Percentiles rank a stretch among this genome's conserved stretches.
These are phyloP conservation scores for Paraphoma chrysanthemicola DNA, from an alignment of 2,329 filamentous ascomycete species.

Conservation along the genomic window DNA sequence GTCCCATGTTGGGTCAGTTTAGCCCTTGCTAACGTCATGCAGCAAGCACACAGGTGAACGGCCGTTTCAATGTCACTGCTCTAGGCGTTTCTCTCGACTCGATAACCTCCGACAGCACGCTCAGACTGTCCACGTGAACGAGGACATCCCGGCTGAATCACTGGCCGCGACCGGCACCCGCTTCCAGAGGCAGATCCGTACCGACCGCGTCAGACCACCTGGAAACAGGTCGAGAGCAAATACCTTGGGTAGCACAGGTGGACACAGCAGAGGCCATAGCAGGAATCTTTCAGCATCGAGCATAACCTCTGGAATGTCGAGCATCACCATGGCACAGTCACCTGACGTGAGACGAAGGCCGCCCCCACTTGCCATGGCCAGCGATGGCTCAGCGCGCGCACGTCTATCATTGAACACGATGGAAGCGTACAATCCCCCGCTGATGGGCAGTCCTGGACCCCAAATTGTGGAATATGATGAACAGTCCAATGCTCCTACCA, in stretches of 20 bases:
- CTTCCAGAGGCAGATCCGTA: slow-evolving; percentile 90
- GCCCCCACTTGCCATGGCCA: slow-evolving; percentile 81
- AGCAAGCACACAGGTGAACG: slow-evolving; percentile 98
- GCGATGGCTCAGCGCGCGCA: slow-evolving; percentile 66
- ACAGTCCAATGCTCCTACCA: slow-evolving; percentile 76
- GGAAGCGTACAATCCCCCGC: slow-evolving; percentile 69
- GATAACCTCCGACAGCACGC: slow-evolving; percentile 97
- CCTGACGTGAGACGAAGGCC: slow-evolving; percentile 71
- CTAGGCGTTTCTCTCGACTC: slow-evolving; percentile 86
- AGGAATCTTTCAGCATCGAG: slow-evolving; percentile 88
- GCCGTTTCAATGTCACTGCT: slow-evolving; percentile 96
- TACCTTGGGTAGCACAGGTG: slow-evolving; percentile 75
- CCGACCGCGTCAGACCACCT: slow-evolving; percentile 79
- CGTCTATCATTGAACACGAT: slow-evolving; percentile 63
- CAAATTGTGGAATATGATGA: slow-evolving; percentile 70
- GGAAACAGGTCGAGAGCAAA: slow-evolving; percentile 76
- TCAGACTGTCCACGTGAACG: slow-evolving; percentile 96
- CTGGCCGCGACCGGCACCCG: slow-evolving; percentile 90
- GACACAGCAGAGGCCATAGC: slow-evolving; percentile 78
- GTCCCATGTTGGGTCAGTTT: slow-evolving; percentile 23
- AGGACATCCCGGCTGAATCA: slow-evolving; percentile 93
- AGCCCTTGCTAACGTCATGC: slow-evolving; percentile 31
- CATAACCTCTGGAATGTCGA: slow-evolving; percentile 77
- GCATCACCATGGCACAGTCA: slow-evolving; percentile 60
- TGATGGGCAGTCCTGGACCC: slow-evolving; percentile 66